Conservation (phyloP, 202 grass and related monocot species). For the Carex arenaria region DNA sequence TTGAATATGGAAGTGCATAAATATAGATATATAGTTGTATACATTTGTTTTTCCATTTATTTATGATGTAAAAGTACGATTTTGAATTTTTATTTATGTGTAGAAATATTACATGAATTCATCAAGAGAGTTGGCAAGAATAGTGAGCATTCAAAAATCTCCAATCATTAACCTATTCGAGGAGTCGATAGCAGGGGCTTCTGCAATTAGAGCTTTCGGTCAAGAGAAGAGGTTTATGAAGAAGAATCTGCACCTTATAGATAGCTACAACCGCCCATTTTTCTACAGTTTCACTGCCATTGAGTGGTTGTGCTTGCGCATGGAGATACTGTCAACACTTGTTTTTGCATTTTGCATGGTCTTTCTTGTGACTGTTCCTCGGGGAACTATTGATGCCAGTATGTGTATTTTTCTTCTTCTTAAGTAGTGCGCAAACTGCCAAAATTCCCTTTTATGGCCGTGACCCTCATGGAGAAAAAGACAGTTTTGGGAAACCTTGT, state of each 20-base stretch:
- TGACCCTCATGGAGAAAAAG: neutral
- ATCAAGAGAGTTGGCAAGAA: conserved; percentile 89
- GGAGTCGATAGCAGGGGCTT: conserved; percentile 94
- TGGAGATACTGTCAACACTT: conserved; percentile 93
- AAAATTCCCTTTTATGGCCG: neutral
- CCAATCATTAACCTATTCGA: conserved; percentile 96
- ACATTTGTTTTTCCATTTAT: neutral
- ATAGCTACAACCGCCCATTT: conserved; percentile 89
- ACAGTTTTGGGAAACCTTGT: neutral
- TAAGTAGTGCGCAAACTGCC: neutral
- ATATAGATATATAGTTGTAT: neutral
- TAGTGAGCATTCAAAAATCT: conserved; percentile 96
- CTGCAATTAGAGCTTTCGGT: conserved; percentile 89
- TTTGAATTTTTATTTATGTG: conserved; percentile 29
- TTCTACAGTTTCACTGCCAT: conserved; percentile 99
- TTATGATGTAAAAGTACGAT: conserved; percentile 19
- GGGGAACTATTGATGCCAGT: conserved; percentile 98
- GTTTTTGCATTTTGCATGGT: conserved; percentile 98
- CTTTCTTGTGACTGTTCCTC: conserved; percentile 96
- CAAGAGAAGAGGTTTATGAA: conserved; percentile 99
- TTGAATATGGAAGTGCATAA: neutral
- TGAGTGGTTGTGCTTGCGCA: conserved; percentile 96
- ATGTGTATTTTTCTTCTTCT: conserved; percentile 34
- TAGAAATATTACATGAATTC: conserved; percentile 99
- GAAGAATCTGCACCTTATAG: conserved; percentile 82